A percentile compares a stretch with the other conserved stretches of the same genome.
These are phyloP conservation scores for Giardia duodenalis DNA, from an alignment of 208 protist genomes.

Conservation along the genomic window DNA sequence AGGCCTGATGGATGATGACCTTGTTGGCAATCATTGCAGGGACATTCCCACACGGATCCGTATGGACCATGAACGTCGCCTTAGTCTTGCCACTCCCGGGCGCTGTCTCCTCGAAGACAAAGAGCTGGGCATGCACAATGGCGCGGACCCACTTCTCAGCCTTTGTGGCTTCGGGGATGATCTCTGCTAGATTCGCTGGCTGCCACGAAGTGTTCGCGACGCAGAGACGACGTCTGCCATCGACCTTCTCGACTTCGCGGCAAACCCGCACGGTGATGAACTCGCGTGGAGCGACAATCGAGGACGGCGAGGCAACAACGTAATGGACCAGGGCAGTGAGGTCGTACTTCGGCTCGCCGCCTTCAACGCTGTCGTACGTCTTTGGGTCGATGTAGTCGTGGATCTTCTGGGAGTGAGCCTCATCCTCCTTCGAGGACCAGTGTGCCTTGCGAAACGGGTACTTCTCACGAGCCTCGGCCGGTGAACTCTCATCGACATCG, in stretches of 20 bases:
- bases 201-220: neutral
- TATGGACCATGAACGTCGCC: neutral
- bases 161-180: neutral
- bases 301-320: neutral
- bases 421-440: neutral
- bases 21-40: neutral
- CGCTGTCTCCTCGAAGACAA: neutral
- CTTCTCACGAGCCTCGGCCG: neutral
- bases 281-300: neutral
- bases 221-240: neutral
- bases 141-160: neutral
- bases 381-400: neutral
- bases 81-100: slow-evolving; percentile 1
- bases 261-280: neutral
- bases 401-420: neutral
- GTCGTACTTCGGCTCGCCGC: neutral
- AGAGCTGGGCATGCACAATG: neutral
- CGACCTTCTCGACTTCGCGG: neutral
- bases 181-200: neutral
- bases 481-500: neutral
- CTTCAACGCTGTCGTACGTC: neutral
- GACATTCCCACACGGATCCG: neutral
- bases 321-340: neutral
- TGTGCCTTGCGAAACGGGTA: neutral
- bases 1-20: neutral